Base-by-base conservation (phyloP, 257 asterid genomes). In the Capsicum rhomboideum region DNA sequence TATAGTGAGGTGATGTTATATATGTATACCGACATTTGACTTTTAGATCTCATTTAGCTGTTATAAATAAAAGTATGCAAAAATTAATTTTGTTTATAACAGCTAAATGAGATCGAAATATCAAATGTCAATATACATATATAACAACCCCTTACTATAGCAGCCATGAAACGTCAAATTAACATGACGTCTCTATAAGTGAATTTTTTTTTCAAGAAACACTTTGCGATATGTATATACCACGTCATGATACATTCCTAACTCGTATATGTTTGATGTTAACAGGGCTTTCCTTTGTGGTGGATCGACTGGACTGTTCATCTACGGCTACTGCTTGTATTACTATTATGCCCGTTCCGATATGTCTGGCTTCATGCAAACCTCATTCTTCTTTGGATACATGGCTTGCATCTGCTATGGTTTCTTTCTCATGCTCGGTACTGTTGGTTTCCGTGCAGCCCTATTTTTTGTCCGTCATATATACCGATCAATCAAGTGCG, bases 341-440 rank as follows among this genome's bases (percentile, higher is more conserved):
- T 86, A 86, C 84, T 86, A 86, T 52, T 81, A 80, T 84, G 87
- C 85, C 37, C 82, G 87, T 78, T 86, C 89, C 3, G 89, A 84
- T 63, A 86, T 86, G 89, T 84, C 87, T 3, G 89, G 89, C 52
- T 85, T 86, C 50, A 86, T 86, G 89, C 89, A 86, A 84, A 86
- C 87, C 64, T 83, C 89, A 26, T 86, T 83, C 79, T 86, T 86
- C 85, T 86, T 86, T 12, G 89, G 89, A 7, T 86, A 86, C 84
- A 86, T 86, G 89, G 84, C 86, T 29, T 86, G 89, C 83, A 80
- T 86, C 84, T 86, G 89, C 79, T 86, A 86, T 21, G 89, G 86
- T 56, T 83, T 86, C 89, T 86, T 86, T 31, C 89, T 86, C 69
- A 84, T 86, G 89, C 89, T 86, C 2, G 89, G 89, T 49, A 78